Evolutionary conservation across 305 asterid genomes (phyloP).

Genomic region (Ilex paraguariensis): DNA sequence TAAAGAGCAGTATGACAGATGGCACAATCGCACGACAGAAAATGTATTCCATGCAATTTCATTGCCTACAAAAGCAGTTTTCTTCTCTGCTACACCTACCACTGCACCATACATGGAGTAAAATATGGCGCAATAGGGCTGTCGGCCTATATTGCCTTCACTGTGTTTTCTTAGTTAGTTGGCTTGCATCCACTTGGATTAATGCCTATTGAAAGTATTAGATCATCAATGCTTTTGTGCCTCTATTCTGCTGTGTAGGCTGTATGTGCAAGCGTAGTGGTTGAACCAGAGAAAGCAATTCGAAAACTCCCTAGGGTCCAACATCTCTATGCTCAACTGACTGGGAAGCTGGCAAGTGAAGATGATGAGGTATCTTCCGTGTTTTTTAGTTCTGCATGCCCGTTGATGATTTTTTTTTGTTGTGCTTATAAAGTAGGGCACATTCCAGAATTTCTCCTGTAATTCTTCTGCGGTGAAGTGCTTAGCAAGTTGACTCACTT

Average conservation of each 20-base stretch:
- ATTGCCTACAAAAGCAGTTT: too few relatives aligned
- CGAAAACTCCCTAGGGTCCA: conserved; percentile 82
- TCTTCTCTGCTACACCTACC: too few relatives aligned
- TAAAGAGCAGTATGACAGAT: too few relatives aligned
- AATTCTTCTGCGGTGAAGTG: background rate
- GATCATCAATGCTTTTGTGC: background rate
- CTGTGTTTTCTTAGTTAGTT: too few relatives aligned
- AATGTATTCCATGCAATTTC: too few relatives aligned
- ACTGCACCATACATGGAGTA: too few relatives aligned
- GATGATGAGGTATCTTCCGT: conserved; percentile 70
- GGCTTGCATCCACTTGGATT: background rate
- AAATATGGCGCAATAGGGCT: too few relatives aligned
- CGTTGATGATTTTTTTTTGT: background rate
- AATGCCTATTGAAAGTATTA: background rate
- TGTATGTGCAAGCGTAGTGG: conserved; percentile 52
- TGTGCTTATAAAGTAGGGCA: background rate
- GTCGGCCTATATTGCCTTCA: too few relatives aligned
- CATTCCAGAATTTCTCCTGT: too few relatives aligned
- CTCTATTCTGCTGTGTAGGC: conserved; percentile 33
- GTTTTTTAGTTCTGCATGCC: conserved; percentile 4
- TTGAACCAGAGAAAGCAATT: conserved; percentile 77
- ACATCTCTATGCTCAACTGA: conserved; percentile 84
- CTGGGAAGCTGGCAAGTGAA: conserved; percentile 58
- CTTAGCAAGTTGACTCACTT: background rate
- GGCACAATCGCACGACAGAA: too few relatives aligned